A percentile compares a stretch with the other conserved stretches of the same genome.
Conservation (phyloP, 2,329 filamentous ascomycete species). For the Neoarthrinium moseri region DNA sequence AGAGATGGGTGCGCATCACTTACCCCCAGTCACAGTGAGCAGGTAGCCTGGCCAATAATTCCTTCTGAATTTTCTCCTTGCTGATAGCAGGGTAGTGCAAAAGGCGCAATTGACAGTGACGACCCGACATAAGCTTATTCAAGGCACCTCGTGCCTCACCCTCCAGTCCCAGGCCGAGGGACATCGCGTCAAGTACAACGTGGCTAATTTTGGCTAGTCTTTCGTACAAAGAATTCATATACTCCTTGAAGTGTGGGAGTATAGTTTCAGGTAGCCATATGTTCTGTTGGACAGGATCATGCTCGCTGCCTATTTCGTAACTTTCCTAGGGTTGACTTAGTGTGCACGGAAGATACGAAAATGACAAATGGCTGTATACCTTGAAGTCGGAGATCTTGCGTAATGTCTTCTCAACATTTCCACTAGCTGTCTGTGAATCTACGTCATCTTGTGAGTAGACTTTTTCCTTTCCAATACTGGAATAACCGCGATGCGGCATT, state of each 20-base stretch:
- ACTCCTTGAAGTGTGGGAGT: slow-evolving; percentile 40
- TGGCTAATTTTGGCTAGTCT: slow-evolving; percentile 12
- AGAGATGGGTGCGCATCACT: slow-evolving; percentile 9
- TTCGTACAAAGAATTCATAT: slow-evolving; percentile 32
- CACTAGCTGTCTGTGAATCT: neutral
- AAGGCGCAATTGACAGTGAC: slow-evolving; percentile 18
- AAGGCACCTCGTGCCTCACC: slow-evolving; percentile 6
- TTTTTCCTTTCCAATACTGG: slow-evolving; percentile 18
- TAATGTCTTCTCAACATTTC: slow-evolving; percentile 9
- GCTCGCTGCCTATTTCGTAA: slow-evolving; percentile 44
- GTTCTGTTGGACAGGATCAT: slow-evolving; percentile 41
- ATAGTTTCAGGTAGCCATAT: slow-evolving; percentile 45
- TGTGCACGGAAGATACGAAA: neutral
- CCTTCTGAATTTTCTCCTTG: slow-evolving; percentile 16
- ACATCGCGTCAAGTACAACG: slow-evolving; percentile 14
- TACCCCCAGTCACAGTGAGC: slow-evolving; percentile 54
- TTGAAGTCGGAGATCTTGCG: slow-evolving; percentile 22
- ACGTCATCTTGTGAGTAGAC: slow-evolving; percentile 17
- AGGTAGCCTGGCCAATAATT: slow-evolving; percentile 30
- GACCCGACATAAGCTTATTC: slow-evolving; percentile 12
- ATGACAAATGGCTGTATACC: slow-evolving; percentile 2
- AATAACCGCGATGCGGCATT: slow-evolving; percentile 22
- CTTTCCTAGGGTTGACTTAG: slow-evolving; percentile 24
- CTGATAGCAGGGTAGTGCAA: slow-evolving; percentile 20
- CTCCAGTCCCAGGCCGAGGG: slow-evolving; percentile 12